These are phyloP conservation scores for Trichoderma koningiopsis DNA, from an alignment of 2,329 filamentous ascomycete genomes.

Conservation along the genomic window DNA sequence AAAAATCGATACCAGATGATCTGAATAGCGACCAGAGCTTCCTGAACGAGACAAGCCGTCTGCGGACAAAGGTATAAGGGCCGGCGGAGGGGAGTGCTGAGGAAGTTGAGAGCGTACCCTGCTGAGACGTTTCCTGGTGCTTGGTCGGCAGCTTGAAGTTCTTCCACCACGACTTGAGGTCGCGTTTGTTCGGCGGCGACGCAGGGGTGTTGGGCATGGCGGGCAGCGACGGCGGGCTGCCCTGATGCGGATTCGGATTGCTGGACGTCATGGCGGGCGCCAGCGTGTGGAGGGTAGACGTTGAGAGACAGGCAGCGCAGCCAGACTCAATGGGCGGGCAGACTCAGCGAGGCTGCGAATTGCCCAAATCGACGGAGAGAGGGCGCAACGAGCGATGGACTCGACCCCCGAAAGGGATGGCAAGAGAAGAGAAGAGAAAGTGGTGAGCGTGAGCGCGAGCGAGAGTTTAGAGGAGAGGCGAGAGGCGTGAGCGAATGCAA, in stretches of 20 bases:
- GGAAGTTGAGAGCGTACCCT: constrained; percentile 37
- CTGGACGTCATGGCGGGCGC: constrained; percentile 41
- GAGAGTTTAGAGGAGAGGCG: not conserved
- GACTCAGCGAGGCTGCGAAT: not conserved
- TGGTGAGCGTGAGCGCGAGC: not conserved
- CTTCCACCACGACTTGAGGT: constrained; percentile 97
- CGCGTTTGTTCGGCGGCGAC: constrained; percentile 81
- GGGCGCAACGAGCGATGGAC: constrained; percentile 11
- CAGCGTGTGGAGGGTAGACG: not conserved
- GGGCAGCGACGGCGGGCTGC: constrained; percentile 36
- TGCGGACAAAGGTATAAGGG: constrained; percentile 16
- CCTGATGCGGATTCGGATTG: constrained; percentile 38
- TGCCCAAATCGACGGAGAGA: not conserved
- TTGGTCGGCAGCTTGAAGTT: constrained; percentile 76
- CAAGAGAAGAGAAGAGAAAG: not conserved
- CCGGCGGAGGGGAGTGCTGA: constrained; percentile 3
- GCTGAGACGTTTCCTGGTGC: constrained; percentile 56
- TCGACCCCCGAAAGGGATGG: constrained; percentile 6
- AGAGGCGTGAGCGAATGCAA: not conserved
- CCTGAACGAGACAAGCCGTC: constrained; percentile 14
- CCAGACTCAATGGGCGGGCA: constrained; percentile 14
- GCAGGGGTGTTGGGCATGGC: constrained; percentile 46
- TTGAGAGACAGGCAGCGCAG: constrained; percentile 3
- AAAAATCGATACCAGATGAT: constrained; percentile 21
- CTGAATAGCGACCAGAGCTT: constrained; percentile 20